Conservation (phyloP, 2,329 filamentous ascomycete species). For the Chrysosporium keratinophilum region DNA sequence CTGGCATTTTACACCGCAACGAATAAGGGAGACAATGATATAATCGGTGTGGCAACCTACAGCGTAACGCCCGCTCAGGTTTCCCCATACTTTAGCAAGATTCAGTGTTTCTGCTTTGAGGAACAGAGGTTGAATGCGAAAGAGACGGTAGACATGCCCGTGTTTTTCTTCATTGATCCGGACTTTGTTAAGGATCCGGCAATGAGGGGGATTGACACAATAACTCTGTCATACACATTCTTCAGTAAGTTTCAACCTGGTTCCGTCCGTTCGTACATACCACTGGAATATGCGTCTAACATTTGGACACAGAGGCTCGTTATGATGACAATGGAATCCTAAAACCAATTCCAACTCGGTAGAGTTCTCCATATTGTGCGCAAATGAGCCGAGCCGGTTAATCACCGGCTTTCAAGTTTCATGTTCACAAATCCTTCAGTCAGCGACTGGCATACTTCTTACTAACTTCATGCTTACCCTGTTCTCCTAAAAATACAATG, state of each 20-base stretch:
- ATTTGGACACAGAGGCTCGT: constrained; percentile 53
- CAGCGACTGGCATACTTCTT: neutral
- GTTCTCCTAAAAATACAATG: neutral
- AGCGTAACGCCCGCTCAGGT: constrained; percentile 93
- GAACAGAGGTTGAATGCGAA: constrained; percentile 88
- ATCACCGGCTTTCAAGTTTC: no score
- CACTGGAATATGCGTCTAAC: neutral
- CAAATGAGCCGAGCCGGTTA: no score
- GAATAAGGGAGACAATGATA: constrained; percentile 80
- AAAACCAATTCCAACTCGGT: constrained; percentile 40
- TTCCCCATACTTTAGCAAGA: constrained; percentile 97
- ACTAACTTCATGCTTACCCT: neutral
- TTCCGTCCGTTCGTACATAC: constrained; percentile 14
- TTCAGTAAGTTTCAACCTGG: constrained; percentile 60
- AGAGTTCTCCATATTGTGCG: neutral
- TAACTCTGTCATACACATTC: constrained; percentile 94
- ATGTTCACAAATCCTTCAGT: neutral
- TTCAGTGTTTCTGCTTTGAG: constrained; percentile 99
- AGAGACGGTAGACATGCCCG: constrained; percentile 98
- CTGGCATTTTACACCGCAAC: constrained; percentile 96
- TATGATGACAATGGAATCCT: constrained; percentile 73
- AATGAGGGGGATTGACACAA: constrained; percentile 89
- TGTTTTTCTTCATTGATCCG: constrained; percentile 98
- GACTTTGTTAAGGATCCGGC: constrained; percentile 85
- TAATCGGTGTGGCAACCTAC: constrained; percentile 96